These are phyloP conservation scores for Azolla pinnata DNA, from an alignment of 75 land plant genomes.

Conservation along the genomic window DNA sequence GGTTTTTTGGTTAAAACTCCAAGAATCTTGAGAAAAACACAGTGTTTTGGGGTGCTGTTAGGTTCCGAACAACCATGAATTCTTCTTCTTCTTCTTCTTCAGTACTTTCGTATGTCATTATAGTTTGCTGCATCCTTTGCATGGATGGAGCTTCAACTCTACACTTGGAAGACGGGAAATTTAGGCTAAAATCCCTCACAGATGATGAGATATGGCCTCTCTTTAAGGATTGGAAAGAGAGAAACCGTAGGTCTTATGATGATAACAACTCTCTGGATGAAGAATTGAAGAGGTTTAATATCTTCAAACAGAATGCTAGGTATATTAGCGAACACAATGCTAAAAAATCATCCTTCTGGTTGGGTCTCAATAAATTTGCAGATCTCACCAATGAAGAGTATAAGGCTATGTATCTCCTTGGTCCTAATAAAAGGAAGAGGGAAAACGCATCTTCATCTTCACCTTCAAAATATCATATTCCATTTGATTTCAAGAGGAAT, in stretches of 20 bases:
- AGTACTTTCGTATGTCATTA: too few species aligned
- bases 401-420: constrained; percentile 17
- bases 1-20: too few species aligned
- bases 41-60: too few species aligned
- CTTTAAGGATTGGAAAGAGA: background rate
- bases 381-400: constrained; percentile 72
- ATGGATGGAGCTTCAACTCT: too few species aligned
- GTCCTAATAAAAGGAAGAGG: background rate
- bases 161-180: too few species aligned
- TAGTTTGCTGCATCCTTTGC: too few species aligned
- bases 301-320: constrained; percentile 47
- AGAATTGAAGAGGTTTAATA: constrained; percentile 39
- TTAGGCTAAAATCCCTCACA: background rate
- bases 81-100: too few species aligned
- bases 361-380: constrained; percentile 61
- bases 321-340: constrained; percentile 24
- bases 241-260: background rate
- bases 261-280: constrained; percentile 18
- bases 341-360: constrained; percentile 23
- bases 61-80: too few species aligned
- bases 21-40: too few species aligned
- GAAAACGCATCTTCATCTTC: background rate
- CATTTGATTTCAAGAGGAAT: constrained; percentile 1
- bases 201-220: background rate
- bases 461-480: background rate